Conservation (phyloP, 495 filamentous ascomycete genomes). For the Xylaria flabelliformis region DNA sequence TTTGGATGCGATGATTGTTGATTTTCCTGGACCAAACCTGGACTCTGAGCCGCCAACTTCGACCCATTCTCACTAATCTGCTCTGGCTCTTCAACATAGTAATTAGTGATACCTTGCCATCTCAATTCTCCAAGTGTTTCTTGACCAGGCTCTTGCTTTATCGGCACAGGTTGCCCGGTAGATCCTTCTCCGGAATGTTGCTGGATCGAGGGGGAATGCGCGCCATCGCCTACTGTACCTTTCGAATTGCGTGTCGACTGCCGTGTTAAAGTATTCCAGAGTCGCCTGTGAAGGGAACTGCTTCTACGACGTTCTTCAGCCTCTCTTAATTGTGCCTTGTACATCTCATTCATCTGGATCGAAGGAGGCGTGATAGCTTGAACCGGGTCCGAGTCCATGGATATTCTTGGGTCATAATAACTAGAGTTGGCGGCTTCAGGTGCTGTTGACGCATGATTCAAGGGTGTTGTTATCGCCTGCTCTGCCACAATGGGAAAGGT, state of each 20-base stretch:
- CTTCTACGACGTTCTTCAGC: conserved; percentile 36
- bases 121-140: conserved; percentile 16
- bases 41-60: conserved; percentile 10
- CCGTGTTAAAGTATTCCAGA: conserved; percentile 40
- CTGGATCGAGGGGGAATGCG: conserved; percentile 32
- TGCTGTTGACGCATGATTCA: conserved; percentile 31
- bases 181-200: conserved; percentile 34
- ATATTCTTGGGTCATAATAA: conserved; percentile 45
- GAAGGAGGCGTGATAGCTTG: conserved; percentile 33
- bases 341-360: conserved; percentile 40
- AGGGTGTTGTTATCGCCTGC: conserved; percentile 27
- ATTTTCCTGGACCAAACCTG: conserved; percentile 15
- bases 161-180: conserved; percentile 25
- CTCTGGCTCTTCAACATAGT: conserved; percentile 37
- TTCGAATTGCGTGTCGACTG: conserved; percentile 38
- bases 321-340: conserved; percentile 38
- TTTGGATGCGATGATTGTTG: conserved; percentile 29
- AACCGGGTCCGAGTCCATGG: conserved; percentile 40
- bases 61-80: conserved; percentile 33
- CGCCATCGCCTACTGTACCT: conserved; percentile 24
- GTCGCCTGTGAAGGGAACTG: conserved; percentile 35
- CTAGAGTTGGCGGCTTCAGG: conserved; percentile 41
- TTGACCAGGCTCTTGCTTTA: conserved; percentile 33
- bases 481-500: conserved; percentile 28
- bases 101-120: conserved; percentile 15